Evolutionary conservation across 2,329 filamentous ascomycete genomes (phyloP).

Genomic region (Ophiocordyceps polyrhachis-furcata): DNA sequence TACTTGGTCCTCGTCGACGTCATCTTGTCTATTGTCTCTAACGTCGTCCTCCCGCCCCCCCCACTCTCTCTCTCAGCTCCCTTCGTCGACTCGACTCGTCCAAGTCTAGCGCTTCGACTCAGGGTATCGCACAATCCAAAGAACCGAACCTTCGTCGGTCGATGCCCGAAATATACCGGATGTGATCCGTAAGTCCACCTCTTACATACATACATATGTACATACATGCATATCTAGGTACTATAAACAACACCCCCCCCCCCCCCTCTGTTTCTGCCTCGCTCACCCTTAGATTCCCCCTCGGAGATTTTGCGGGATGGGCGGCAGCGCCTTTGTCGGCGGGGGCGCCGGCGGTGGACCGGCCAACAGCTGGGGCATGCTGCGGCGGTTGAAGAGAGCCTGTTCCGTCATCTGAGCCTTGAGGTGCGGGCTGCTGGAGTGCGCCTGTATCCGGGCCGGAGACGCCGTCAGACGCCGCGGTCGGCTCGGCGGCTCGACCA

Average conservation of each 20-base stretch:
- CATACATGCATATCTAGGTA: background rate
- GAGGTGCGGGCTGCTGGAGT: conserved; percentile 7
- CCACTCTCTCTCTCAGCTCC: no score
- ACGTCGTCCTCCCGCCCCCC: no score
- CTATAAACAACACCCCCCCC: background rate
- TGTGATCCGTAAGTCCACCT: background rate
- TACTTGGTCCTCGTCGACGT: background rate
- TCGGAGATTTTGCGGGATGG: conserved; percentile 22
- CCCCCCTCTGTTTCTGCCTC: background rate
- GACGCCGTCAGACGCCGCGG: conserved; percentile 11
- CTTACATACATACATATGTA: background rate
- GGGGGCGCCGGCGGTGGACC: conserved; percentile 35
- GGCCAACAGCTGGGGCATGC: conserved; percentile 28
- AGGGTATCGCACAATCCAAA: background rate
- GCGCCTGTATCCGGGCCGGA: conserved; percentile 13
- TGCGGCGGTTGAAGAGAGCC: conserved; percentile 19
- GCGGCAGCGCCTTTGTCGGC: conserved; percentile 34
- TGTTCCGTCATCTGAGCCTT: conserved; percentile 7
- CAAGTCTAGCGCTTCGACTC: background rate
- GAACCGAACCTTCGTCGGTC: background rate
- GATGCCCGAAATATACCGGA: background rate
- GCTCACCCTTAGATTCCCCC: background rate
- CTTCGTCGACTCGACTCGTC: background rate
- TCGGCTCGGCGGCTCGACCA: conserved; percentile 6
- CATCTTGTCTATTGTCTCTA: background rate